Conservation (phyloP, 345 rosid genomes). For the Heritiera littoralis region DNA sequence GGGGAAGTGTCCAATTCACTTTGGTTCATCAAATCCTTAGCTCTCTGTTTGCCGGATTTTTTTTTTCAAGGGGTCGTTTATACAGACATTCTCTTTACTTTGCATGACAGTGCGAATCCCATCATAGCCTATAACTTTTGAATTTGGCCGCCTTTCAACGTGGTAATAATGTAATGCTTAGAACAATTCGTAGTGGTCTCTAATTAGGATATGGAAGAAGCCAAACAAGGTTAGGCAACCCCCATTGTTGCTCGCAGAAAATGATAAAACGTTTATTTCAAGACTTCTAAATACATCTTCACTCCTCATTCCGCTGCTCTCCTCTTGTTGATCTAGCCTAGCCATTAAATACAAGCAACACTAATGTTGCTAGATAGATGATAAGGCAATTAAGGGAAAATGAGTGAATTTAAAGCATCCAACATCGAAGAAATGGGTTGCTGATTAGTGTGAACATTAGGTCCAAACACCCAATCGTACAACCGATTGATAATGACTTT, state of each 20-base stretch:
- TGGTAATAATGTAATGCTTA: not conserved
- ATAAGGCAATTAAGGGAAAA: not conserved
- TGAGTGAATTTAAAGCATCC: not conserved
- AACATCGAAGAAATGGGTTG: not conserved
- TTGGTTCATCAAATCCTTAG: not conserved
- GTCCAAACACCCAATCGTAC: not conserved
- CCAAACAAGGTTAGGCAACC: not conserved
- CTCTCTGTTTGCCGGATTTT: not conserved
- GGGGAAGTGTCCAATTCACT: not conserved
- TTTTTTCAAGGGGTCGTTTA: not conserved
- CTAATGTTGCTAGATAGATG: not conserved
- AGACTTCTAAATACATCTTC: not conserved
- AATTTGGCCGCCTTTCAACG: not conserved
- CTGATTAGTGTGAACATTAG: not conserved
- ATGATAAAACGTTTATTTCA: too few relatives aligned
- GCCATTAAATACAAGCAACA: not conserved
- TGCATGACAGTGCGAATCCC: not conserved
- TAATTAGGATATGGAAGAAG: not conserved
- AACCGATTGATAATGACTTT: conserved; percentile 2
- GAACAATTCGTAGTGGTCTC: not conserved
- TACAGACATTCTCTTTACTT: not conserved
- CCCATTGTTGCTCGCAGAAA: too few relatives aligned
- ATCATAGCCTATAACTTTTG: not conserved
- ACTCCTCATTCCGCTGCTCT: too few relatives aligned
- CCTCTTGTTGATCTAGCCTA: not conserved